Conservation (phyloP, 495 filamentous ascomycete genomes). For the Hypoxylon rickii region DNA sequence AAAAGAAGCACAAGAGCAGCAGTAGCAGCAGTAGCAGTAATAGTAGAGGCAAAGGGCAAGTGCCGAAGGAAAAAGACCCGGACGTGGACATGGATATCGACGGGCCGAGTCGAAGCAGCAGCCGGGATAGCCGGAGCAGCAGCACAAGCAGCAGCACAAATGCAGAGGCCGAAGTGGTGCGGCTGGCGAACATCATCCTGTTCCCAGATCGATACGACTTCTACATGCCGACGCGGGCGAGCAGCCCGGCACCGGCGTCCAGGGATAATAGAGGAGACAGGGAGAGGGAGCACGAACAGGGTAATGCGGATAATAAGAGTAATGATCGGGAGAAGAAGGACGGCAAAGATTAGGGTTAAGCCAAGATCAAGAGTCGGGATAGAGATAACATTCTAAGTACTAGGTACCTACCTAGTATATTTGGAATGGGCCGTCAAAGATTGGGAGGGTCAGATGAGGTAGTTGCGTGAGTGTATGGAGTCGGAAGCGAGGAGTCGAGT, state of each 20-base stretch:
- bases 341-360: not conserved
- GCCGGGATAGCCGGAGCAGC: conserved; percentile 31
- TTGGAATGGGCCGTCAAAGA: too few species aligned
- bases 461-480: too few species aligned
- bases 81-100: conserved; percentile 13
- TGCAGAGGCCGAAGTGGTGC: conserved; percentile 52
- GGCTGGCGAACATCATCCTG: conserved; percentile 55
- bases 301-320: conserved; percentile 4
- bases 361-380: not conserved
- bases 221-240: conserved; percentile 48
- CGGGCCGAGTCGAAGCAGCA: conserved; percentile 13
- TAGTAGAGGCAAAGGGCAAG: too few species aligned
- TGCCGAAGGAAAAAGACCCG: not conserved
- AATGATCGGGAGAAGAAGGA: not conserved
- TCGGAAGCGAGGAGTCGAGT: too few species aligned
- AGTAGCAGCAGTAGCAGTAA: too few species aligned
- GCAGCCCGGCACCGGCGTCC: conserved; percentile 28
- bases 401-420: not conserved
- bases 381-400: not conserved
- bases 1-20: too few species aligned
- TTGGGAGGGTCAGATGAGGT: too few species aligned
- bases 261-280: conserved; percentile 20
- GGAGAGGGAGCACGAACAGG: conserved; percentile 14
- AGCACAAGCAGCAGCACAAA: conserved; percentile 32
- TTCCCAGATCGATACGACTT: conserved; percentile 57